Evolutionary conservation across 2,329 filamentous ascomycete genomes (phyloP).

Genomic region (Ophiocordyceps unilateralis): DNA sequence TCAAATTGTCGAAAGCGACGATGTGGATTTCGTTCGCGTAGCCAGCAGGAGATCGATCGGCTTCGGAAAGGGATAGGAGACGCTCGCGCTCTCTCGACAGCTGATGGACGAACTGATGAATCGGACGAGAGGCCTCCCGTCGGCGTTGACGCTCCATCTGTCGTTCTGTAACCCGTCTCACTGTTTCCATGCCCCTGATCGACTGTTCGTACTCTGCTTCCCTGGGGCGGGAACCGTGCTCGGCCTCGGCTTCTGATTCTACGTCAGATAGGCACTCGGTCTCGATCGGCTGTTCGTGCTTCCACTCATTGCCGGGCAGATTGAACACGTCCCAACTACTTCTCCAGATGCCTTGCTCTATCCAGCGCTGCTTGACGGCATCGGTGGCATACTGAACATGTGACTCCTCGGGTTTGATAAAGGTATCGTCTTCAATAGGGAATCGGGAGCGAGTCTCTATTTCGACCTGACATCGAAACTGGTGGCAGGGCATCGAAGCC

Average conservation of each 20-base stretch:
- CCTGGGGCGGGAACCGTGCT: no score
- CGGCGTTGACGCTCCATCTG: neutral
- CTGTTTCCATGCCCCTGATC: neutral
- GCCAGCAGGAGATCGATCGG: no score
- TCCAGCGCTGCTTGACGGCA: constrained; percentile 1
- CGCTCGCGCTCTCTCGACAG: constrained; percentile 4
- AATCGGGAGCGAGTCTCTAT: neutral
- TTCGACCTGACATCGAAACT: neutral
- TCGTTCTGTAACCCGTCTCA: neutral
- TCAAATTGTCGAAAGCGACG: constrained; percentile 1
- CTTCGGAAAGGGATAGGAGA: neutral
- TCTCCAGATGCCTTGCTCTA: constrained; percentile 2
- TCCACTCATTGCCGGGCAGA: neutral
- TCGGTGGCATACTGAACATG: neutral
- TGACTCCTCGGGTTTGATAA: neutral
- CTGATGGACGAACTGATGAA: constrained; percentile 5
- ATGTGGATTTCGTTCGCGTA: constrained; percentile 1
- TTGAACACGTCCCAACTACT: neutral
- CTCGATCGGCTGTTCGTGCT: constrained; percentile 1
- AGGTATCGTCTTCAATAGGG: neutral
- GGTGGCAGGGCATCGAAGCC: neutral
- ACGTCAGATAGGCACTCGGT: no score
- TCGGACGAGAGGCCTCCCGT: constrained; percentile 5
- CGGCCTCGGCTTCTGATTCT: no score
- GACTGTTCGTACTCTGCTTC: no score